Evolutionary conservation across 345 rosid species (phyloP), one percentile per base, ranked within the genome.

Genomic region (Populus euphratica): DNA sequence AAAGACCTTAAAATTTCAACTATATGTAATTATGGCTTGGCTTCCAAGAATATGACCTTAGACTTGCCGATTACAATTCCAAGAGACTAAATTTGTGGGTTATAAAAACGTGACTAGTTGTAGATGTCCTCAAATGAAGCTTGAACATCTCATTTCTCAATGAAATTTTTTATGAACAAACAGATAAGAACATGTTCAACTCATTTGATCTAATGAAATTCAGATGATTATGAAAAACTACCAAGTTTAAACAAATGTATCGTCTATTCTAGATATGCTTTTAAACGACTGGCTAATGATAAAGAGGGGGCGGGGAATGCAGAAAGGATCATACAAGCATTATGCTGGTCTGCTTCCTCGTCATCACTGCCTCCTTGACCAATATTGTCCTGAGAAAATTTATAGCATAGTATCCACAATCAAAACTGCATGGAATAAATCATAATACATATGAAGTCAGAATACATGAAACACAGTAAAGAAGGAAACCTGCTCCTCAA

Each of bases 401-500:
- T 33, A 80, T 13, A 69, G 39, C 79, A 63, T 41, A 39, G 27
- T 29, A 78, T 73, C 73, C 76, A 63, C 68, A 49, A 73, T 27
- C 62, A 78, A 54, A 9, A 76, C 50, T 62, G 71, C 33, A 73
- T 49, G 17, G 67, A 72, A 76, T 12, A 38, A 79, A 70, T 25
- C 62, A 66, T 43, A 67, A 66, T 44, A 68, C 47, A 39, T n/a
- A 69, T 73, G 33, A 56, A 78, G 36, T 79, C 33, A 78, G 54
- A 78, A 77, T 62, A 61, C 49, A 75, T 76, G n/a, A 18, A 41
- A 33, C 23, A 41, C n/a, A 43, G 8, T 6, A 65, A 17, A 50
- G 78, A 69, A 63, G 76, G 67, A 44, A 69, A 96, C 99, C 91
- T 91, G 97, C 88, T 96, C 98, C 86, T 96, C 98, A 85, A 96